Evolutionary conservation across 192 early-diverging fungal species (phyloP).

Genomic region (Coemansia sp.): DNA sequence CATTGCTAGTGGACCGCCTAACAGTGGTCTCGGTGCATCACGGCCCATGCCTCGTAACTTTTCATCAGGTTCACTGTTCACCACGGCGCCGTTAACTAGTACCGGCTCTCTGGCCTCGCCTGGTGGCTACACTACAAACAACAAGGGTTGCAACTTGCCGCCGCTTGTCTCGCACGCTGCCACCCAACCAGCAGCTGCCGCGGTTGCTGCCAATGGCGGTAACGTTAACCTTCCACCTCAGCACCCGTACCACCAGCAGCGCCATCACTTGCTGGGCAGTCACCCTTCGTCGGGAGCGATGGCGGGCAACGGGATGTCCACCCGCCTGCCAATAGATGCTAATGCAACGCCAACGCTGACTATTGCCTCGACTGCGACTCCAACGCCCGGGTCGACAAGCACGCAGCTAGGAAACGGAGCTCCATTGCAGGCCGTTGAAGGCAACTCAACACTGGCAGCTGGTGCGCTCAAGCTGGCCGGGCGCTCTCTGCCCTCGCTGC

Average conservation of each 20-base stretch:
- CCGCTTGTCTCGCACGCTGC: constrained; percentile 22
- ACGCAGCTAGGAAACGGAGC: constrained; percentile 27
- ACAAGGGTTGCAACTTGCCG: constrained; percentile 47
- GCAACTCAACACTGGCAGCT: constrained; percentile 12
- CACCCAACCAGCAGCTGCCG: constrained; percentile 8
- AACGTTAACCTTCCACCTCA: constrained; percentile 21
- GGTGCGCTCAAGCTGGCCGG: constrained; percentile 36
- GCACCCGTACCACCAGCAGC: constrained; percentile 37
- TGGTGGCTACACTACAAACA: constrained; percentile 13
- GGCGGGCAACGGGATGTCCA: constrained; percentile 1
- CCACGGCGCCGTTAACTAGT: constrained; percentile 6
- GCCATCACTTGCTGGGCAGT: constrained; percentile 22
- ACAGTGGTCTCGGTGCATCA: constrained; percentile 7
- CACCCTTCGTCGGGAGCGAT: not conserved
- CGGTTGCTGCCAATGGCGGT: not conserved
- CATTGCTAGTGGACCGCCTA: constrained; percentile 13
- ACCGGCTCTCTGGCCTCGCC: constrained; percentile 25
- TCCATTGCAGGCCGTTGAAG: constrained; percentile 38
- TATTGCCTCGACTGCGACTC: constrained; percentile 48
- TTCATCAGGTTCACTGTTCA: constrained; percentile 27
- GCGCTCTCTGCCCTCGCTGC: constrained; percentile 47
- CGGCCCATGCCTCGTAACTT: constrained; percentile 28
- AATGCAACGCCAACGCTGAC: constrained; percentile 50
- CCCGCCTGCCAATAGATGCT: constrained; percentile 38
- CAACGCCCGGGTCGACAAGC: constrained; percentile 43